Base-by-base conservation (phyloP, 148 eudicot species). In the Pharnaceum exiguum region DNA sequence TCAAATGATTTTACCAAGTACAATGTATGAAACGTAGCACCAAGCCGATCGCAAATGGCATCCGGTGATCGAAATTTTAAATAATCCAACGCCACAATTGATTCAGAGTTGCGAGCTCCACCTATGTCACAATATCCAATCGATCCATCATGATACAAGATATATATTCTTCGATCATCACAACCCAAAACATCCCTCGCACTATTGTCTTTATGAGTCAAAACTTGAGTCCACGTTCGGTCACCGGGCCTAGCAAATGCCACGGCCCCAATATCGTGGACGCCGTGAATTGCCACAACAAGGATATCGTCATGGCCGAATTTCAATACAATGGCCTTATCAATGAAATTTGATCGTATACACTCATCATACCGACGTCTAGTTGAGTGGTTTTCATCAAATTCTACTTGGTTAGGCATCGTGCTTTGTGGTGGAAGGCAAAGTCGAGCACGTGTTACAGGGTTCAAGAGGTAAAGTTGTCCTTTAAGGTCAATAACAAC, bases 231-330 rank as follows among this genome's bases (percentile, higher is more conserved):
- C 60, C 60, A 55, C 7, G 32, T 38, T 21, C 25, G 12, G 39
- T 55, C 60, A 3, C 60, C 46, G 3, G 46, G 46, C 46, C 60
- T 38, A 13, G 60, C 60, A 39, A 33, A 55, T 5, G 46, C 12
- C 26, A 55, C 13, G 0, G 3, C 2, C 4, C 45, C 25, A 10
- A 2, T 23, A 18, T 22, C 22, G 16, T 7, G 12, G 6, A 2
- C 18, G 9, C 16, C 2, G 1, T n/a, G n/a, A n/a, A 24, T 4
- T 12, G 31, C 60, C 2, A 55, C n/a, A 38, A 55, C 47, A 4
- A 55, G 8, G 3, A 7, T 22, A 7, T 38, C 60, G 26, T 37
- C 46, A 21, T 18, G 28, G 1, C 2, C 19, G 18, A 18, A 5
- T 9, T 18, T 1, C 18, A 18, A 5, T 16, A 13, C 23, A n/a